phyloP scores from a whole-genome alignment of 2,329 filamentous ascomycete species.

The Scortechinia acanthostroma region DNA sequence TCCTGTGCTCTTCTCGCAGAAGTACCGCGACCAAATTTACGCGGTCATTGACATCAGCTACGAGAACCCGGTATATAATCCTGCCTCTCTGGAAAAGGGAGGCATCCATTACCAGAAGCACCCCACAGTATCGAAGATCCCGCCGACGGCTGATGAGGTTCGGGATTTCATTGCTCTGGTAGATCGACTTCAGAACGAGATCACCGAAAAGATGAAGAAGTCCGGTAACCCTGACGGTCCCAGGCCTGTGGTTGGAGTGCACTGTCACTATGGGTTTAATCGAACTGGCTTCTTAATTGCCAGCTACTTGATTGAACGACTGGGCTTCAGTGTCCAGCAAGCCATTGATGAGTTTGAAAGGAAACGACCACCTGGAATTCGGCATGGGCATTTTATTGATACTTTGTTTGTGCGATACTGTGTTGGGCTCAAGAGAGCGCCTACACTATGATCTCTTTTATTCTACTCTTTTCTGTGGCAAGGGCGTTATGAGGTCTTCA shows the following conservation, averaged over 20 bases:
- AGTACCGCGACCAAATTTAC: constrained; percentile 44
- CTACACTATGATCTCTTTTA: background rate
- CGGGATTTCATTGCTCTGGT: constrained; percentile 44
- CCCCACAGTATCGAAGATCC: constrained; percentile 56
- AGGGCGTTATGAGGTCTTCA: background rate
- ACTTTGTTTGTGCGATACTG: constrained; percentile 73
- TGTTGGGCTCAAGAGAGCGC: background rate
- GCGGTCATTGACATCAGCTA: constrained; percentile 65
- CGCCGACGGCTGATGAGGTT: constrained; percentile 33
- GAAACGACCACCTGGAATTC: constrained; percentile 74
- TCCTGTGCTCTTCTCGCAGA: constrained; percentile 47
- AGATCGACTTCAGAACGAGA: constrained; percentile 50
- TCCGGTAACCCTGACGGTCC: constrained; percentile 19
- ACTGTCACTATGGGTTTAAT: constrained; percentile 96
- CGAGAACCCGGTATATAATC: constrained; percentile 63
- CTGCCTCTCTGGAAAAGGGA: constrained; percentile 37
- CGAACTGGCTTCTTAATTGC: constrained; percentile 86
- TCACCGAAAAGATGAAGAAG: constrained; percentile 33
- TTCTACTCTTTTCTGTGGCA: background rate
- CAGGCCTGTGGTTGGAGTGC: constrained; percentile 63
- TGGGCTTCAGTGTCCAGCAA: constrained; percentile 64
- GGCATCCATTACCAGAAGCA: constrained; percentile 54
- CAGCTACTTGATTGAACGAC: constrained; percentile 80
- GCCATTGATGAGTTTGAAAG: constrained; percentile 74
- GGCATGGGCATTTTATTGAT: constrained; percentile 83